A percentile compares a stretch with the other conserved stretches of the same genome.
Evolutionary conservation across 208 protist species (phyloP).

Genomic region (Acanthamoeba culbertsoni): DNA sequence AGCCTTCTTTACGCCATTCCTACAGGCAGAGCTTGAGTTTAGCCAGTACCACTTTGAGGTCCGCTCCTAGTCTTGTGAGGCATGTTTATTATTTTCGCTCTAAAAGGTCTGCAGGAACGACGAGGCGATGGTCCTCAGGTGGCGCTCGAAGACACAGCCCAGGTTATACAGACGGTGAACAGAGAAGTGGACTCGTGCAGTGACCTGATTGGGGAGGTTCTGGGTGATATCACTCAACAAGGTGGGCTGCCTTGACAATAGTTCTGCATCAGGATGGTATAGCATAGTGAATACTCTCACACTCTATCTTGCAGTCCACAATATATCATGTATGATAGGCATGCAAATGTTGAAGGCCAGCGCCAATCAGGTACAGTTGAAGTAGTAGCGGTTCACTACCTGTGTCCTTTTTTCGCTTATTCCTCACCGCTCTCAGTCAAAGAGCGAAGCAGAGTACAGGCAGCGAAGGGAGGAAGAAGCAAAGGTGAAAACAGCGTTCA

Average conservation of each 20-base stretch:
- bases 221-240: constrained; percentile 43
- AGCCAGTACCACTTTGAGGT: background rate
- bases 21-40: background rate
- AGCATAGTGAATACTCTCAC: too few species aligned
- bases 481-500: background rate
- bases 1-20: background rate
- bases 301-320: background rate
- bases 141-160: background rate
- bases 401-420: background rate
- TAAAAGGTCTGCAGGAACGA: background rate
- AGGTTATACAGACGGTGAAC: background rate
- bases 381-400: too few species aligned
- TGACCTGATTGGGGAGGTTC: background rate
- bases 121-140: background rate
- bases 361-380: background rate
- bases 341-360: constrained; percentile 20
- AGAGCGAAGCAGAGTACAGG: background rate
- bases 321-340: constrained; percentile 29
- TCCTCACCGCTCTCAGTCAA: background rate
- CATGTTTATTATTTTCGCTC: background rate
- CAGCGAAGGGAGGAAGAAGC: background rate
- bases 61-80: background rate
- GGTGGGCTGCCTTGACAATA: background rate
- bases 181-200: background rate
- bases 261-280: background rate